Evolutionary conservation across 495 filamentous ascomycete genomes (phyloP), one percentile per base, ranked within the genome.

Genomic region (Tuber borchii): DNA sequence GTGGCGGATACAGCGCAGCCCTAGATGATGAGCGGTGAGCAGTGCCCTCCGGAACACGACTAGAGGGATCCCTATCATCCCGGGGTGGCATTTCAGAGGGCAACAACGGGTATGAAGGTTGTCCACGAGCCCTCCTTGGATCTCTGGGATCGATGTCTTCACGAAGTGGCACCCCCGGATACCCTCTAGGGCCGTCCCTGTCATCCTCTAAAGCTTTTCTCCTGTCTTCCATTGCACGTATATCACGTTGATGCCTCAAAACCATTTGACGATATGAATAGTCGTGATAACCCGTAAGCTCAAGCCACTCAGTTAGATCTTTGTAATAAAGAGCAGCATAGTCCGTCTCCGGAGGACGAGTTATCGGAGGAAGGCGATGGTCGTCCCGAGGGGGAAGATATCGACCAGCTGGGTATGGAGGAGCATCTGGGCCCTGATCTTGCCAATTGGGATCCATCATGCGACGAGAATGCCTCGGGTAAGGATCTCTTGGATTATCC

Each of bases 231-330:
- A 89, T 80, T 45, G 80, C 85, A 71, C 84, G 84, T 42, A 83
- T 79, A 79, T 84, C 84, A 68, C 85, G 84, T 74, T 86, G 84
- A 73, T 84, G 85, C n/a, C 82, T 80, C 19, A 90, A 82, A 44
- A 84, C 82, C 71, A 85, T 84, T 44, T 84, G 81, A 69, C 89
- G 87, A 73, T 86, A 85, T 40, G 85, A 80, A 12, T 83, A 78
- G 74, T 91, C 85, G 75, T 89, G 85, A 80, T 87, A 91, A 43
- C 87, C 86, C 31, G 90, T 91, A 69, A 90, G 82, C 44, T 87
- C 85, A 44, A 91, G 86, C 88, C 89, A 91, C 72, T 90, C 88
- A 70, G 85, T 82, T 31, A 91, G 80, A 76, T 90, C 89, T 69
- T 83, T 81, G 69, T 86, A 83, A 77, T 83, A 82, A 65, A 80